Evolutionary conservation across 108 stramenopile species (phyloP), one percentile per base, ranked within the genome.

Genomic region (Bacterosira constricta): DNA sequence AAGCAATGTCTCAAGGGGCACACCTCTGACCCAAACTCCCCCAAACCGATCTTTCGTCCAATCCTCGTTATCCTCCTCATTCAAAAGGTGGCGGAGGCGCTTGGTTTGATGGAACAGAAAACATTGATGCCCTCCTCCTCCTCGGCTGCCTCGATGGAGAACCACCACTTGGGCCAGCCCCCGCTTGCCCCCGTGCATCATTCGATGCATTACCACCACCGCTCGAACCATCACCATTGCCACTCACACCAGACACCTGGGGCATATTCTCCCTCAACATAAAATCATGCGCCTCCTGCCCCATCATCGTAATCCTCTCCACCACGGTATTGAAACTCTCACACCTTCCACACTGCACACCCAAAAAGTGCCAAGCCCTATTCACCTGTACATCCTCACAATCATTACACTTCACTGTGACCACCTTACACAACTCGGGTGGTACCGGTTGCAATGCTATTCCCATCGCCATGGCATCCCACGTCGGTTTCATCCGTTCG

Each of bases 281-380:
- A 61, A 87, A 94, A 15, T 87, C 85, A 53, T 88, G 80, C 5
- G 93, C 93, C 50, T 94, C 93, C 32, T 76, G 71, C 25, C 93
- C 93, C 38, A 79, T 75, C 84, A 89, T 79, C 12, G 88, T 87
- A 54, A 83, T 91, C 21, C 73, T 66, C 25, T 94, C 90, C 35
- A 93, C 90, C 8, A 83, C 82, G 7, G 93, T 94, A 74, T 94
- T 94, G 64, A 91, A 94, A 26, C 84, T 87, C 27, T 82, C 81
- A 49, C 93, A 94, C 12, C 75, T 55, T 25, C 63, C 67, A 69
- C 90, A 91, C 62, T 84, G 82, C 17, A 91, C 86, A 44, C 93
- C 89, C 57, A 90, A 61, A 61, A 90, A 94, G 68, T 94, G 93
- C 93, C 93, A 94, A 12, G 81, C 69, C 23, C 89, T 69, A 61